Conservation (phyloP, 2,329 filamentous ascomycete genomes). For the Hymenoscyphus fructigenus region DNA sequence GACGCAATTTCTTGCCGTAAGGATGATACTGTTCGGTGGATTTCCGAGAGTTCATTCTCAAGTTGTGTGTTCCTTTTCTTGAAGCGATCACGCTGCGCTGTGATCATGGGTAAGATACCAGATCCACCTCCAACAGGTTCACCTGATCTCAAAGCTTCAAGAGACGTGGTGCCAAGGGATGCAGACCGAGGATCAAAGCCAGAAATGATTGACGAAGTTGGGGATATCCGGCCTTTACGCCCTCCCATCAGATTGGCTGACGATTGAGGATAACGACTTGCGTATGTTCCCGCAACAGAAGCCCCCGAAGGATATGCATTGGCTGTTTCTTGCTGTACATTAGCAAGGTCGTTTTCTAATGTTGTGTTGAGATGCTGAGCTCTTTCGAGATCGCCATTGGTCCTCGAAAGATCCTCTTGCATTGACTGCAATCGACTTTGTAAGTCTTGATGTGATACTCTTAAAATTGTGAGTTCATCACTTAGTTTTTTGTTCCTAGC, state of each 20-base stretch:
- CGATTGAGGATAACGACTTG: slow-evolving; percentile 73
- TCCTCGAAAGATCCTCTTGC: slow-evolving; percentile 78
- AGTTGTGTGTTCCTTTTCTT: slow-evolving; percentile 93
- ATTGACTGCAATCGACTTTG: slow-evolving; percentile 76
- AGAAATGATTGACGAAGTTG: slow-evolving; percentile 96
- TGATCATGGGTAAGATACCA: slow-evolving; percentile 96
- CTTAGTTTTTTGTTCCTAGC: slow-evolving; percentile 95
- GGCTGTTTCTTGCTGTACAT: slow-evolving; percentile 78
- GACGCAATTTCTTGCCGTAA: slow-evolving; percentile 88
- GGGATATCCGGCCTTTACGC: slow-evolving; percentile 73
- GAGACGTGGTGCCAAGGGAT: slow-evolving; percentile 45
- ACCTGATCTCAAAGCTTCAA: slow-evolving; percentile 57
- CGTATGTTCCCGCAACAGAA: slow-evolving; percentile 90
- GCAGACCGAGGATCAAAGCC: slow-evolving; percentile 75
- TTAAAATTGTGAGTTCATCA: slow-evolving; percentile 87
- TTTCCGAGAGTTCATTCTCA: slow-evolving; percentile 84
- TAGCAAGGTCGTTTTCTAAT: slow-evolving; percentile 87
- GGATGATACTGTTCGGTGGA: slow-evolving; percentile 77
- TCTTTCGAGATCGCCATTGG: slow-evolving; percentile 83
- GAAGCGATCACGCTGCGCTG: slow-evolving; percentile 95
- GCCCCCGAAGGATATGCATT: slow-evolving; percentile 86
- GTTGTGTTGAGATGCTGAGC: slow-evolving; percentile 82
- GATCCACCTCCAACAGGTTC: slow-evolving; percentile 74
- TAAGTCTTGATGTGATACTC: slow-evolving; percentile 91
- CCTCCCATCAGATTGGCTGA: slow-evolving; percentile 49